Base-by-base conservation (phyloP, 768 basidiomycete genomes). In the Termitomyces sp. region DNA sequence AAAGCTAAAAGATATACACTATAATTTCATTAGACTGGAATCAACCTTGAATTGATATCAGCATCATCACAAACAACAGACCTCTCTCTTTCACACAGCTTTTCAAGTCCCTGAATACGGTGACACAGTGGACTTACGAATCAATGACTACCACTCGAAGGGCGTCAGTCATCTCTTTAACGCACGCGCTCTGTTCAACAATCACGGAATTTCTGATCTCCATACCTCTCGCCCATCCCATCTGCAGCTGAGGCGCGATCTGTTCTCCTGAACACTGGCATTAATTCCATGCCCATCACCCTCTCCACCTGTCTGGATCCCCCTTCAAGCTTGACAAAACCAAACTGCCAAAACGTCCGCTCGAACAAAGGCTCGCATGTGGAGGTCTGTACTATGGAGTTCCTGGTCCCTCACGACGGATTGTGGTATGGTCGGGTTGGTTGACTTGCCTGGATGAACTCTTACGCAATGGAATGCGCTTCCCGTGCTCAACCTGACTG, bases 191-290 rank as follows among this genome's bases (percentile, higher is more conserved):
- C 73, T 88, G 20, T 91, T 95, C 71, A 69, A 72, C 10, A 62
- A 71, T 0, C 65, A 72, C 10, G 76, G 75, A 2, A 53, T 84
- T n/a, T 58, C 75, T 0, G 63, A 80, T 48, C 85, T 0, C 92
- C 94, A 0, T 95, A 93, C 71, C 83, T 95, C 47, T 93, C 92
- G 0, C 89, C 91, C 61, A 85, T 93, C 10, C 94, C 93, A 0
- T 94, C n/a, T n/a, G 93, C 72, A 92, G 90, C 73, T 96, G 92
- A 92, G 94, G 93, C 14, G 92, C 91, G 2, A 79, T 92, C 42
- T 96, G 94, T 76, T 96, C 95, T 69, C 92, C 94, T 11, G 83
- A 91, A 65, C 87, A 89, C 67, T 94, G 92, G 93, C 83, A 86
- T 66, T 90, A 91, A 70, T 95, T 94, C 72, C 91, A 95, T 73